A percentile compares a stretch with the other conserved stretches of the same genome.
These are phyloP conservation scores for Nemania bipapillata DNA, from an alignment of 2,329 filamentous ascomycete genomes.

Conservation along the genomic window DNA sequence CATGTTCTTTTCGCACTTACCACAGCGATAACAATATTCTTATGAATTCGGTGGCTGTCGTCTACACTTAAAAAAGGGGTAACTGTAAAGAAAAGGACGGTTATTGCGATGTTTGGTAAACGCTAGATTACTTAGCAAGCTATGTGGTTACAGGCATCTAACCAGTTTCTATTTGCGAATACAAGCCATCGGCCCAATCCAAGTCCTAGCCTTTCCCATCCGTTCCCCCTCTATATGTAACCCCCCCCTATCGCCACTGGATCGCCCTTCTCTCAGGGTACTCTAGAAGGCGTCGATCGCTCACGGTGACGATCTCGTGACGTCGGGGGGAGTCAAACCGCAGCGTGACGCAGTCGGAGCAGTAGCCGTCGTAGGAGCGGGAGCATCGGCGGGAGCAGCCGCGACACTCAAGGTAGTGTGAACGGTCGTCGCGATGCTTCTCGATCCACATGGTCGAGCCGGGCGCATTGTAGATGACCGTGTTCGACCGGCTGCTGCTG, in stretches of 20 bases:
- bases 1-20: too few relatives aligned
- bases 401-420: conserved; percentile 20
- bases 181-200: not conserved
- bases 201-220: not conserved
- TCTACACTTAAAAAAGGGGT: too few relatives aligned
- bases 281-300: conserved; percentile 17
- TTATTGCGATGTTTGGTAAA: too few relatives aligned
- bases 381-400: conserved; percentile 36
- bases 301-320: conserved; percentile 8
- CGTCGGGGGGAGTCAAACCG: conserved; percentile 22
- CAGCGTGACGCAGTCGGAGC: conserved; percentile 38
- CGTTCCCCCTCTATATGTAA: too few relatives aligned
- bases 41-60: too few relatives aligned
- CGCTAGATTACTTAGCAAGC: too few relatives aligned
- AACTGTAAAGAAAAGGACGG: too few relatives aligned
- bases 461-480: conserved; percentile 48
- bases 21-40: too few relatives aligned
- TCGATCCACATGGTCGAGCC: conserved; percentile 42
- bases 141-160: not conserved
- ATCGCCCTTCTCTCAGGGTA: conserved; percentile 34
- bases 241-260: conserved; percentile 25
- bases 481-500: conserved; percentile 35
- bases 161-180: not conserved
- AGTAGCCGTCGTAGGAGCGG: conserved; percentile 39
- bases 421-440: not conserved